Evolutionary conservation across 257 asterid species (phyloP).

Genomic region (Nicotiana noctiflora): DNA sequence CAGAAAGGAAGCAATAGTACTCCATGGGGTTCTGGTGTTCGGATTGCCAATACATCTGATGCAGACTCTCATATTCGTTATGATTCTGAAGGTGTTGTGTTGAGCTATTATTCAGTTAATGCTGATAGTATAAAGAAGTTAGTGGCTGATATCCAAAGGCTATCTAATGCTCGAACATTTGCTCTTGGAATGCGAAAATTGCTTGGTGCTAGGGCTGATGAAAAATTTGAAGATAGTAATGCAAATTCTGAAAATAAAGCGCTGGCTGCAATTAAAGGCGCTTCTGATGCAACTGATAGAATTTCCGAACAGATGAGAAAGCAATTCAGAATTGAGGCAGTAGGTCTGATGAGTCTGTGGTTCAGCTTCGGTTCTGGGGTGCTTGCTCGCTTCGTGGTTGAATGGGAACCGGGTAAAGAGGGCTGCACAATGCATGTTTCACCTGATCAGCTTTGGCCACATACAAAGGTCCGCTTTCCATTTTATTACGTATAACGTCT

Average conservation of each 20-base stretch:
- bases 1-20: constrained; percentile 73
- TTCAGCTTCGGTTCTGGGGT: constrained; percentile 93
- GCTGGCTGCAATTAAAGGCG: constrained; percentile 45
- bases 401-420: constrained; percentile 95
- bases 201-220: constrained; percentile 83
- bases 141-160: constrained; percentile 90
- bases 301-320: constrained; percentile 79
- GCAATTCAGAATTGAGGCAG: constrained; percentile 92
- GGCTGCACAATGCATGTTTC: constrained; percentile 99
- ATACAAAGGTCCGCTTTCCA: constrained; percentile 66
- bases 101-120: constrained; percentile 87
- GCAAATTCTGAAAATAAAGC: constrained; percentile 46
- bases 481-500: background rate
- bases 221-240: constrained; percentile 56
- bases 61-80: constrained; percentile 92
- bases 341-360: constrained; percentile 97
- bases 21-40: constrained; percentile 91
- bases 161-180: constrained; percentile 86
- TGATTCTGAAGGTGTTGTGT: constrained; percentile 90
- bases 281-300: constrained; percentile 52
- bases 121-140: constrained; percentile 82
- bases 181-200: constrained; percentile 84
- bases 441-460: constrained; percentile 99
- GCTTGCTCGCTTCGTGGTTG: constrained; percentile 96
- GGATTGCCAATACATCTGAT: constrained; percentile 95